Percentiles rank a stretch among this genome's conserved stretches.
These are phyloP conservation scores for Aspergillus bombycis DNA, from an alignment of 2,329 filamentous ascomycete genomes.

Conservation along the genomic window DNA sequence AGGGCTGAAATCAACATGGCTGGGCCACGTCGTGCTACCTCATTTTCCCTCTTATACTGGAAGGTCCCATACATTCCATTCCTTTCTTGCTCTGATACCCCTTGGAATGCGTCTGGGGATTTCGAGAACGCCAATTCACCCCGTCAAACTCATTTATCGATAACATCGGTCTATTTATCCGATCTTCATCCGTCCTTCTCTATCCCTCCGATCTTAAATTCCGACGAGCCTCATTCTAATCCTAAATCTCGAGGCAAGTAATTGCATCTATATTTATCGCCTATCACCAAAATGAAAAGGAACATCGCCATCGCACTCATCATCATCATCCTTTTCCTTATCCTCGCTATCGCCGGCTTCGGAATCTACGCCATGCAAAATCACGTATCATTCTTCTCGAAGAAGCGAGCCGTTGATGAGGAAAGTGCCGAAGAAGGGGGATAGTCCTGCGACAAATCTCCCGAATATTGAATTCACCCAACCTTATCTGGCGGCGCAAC, in stretches of 20 bases:
- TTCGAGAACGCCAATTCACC: not conserved
- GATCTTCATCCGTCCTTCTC: not conserved
- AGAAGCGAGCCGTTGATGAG: constrained; percentile 34
- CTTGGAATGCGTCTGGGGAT: constrained; percentile 13
- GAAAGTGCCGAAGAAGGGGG: constrained; percentile 31
- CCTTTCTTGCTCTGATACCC: constrained; percentile 8
- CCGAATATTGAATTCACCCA: not conserved
- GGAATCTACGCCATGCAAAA: constrained; percentile 40
- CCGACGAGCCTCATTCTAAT: not conserved
- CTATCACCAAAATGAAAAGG: constrained; percentile 38
- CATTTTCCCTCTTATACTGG: constrained; percentile 14
- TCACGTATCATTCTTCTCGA: constrained; percentile 35
- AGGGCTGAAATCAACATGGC: constrained; percentile 22
- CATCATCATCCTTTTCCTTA: constrained; percentile 52
- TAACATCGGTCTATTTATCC: not conserved
- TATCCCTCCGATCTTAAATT: not conserved
- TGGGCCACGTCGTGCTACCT: constrained; percentile 15
- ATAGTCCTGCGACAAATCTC: not conserved
- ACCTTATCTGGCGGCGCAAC: not conserved
- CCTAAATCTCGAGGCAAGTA: not conserved
- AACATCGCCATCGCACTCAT: constrained; percentile 55
- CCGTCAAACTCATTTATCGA: not conserved
- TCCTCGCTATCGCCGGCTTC: constrained; percentile 48
- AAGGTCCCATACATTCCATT: constrained; percentile 3
- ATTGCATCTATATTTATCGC: not conserved